Evolutionary conservation across 1,284 basidiomycete species (phyloP).

Genomic region (Takashimella tepidaria): DNA sequence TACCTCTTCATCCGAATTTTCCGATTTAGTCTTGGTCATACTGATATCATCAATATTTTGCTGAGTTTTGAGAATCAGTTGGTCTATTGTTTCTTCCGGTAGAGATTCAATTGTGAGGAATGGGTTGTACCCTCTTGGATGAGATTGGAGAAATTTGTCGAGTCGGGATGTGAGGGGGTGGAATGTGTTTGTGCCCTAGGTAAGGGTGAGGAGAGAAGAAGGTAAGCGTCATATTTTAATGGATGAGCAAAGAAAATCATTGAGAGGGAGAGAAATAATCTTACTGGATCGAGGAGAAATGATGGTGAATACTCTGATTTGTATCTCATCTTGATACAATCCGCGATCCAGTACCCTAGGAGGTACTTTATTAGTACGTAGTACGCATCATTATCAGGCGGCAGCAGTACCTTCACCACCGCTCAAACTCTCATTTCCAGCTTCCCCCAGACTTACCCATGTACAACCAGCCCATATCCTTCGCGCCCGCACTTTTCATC

Average conservation of each 20-base stretch:
- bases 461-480: conserved; percentile 63
- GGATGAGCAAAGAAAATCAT: background rate
- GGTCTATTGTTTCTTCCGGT: background rate
- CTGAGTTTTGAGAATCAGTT: background rate
- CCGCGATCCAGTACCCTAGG: conserved; percentile 88
- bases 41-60: conserved; percentile 1
- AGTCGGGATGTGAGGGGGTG: conserved; percentile 61
- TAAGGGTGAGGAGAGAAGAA: conserved; percentile 1
- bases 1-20: conserved; percentile 14
- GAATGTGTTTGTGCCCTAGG: conserved; percentile 70
- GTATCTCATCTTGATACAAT: conserved; percentile 93
- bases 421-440: too few relatives aligned
- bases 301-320: conserved; percentile 90
- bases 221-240: background rate
- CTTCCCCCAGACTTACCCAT: conserved; percentile 63
- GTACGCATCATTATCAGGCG: too few relatives aligned
- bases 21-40: conserved; percentile 9
- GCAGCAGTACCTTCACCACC: too few relatives aligned
- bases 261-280: conserved; percentile 20
- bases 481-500: conserved; percentile 64
- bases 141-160: conserved; percentile 60
- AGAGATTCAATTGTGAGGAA: conserved; percentile 25
- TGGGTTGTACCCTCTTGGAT: conserved; percentile 39
- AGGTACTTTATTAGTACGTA: conserved; percentile 1
- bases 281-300: conserved; percentile 78